phyloP scores from a whole-genome alignment of 352 stramenopile genomes.

The Globisporangium carolinianum region DNA sequence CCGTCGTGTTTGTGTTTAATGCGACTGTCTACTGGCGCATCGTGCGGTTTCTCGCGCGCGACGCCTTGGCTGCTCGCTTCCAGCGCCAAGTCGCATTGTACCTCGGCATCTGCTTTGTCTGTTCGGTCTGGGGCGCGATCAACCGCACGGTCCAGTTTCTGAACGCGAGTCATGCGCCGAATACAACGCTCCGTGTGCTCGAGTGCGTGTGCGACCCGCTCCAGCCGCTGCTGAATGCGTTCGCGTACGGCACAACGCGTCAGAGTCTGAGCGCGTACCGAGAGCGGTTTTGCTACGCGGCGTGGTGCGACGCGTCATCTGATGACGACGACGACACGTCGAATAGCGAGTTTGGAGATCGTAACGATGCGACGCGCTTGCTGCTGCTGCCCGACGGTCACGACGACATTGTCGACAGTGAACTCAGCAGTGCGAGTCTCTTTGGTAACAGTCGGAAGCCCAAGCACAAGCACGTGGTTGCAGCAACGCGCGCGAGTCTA shows the following conservation, averaged over 20 bases:
- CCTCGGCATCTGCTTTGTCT: slow-evolving; percentile 62
- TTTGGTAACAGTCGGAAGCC: too few species aligned
- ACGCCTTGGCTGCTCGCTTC: slow-evolving; percentile 58
- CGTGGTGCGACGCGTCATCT: slow-evolving; percentile 59
- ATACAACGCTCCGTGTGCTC: slow-evolving; percentile 47
- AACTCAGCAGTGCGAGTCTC: not conserved
- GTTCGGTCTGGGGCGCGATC: slow-evolving; percentile 62
- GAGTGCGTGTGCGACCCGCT: slow-evolving; percentile 69
- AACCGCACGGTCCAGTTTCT: slow-evolving; percentile 65
- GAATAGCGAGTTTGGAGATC: slow-evolving; percentile 21
- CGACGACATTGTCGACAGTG: slow-evolving; percentile 5
- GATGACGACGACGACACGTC: slow-evolving; percentile 68
- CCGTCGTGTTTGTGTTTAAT: slow-evolving; percentile 67
- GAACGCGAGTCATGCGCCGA: slow-evolving; percentile 33
- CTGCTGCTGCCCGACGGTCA: slow-evolving; percentile 24
- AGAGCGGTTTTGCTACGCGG: slow-evolving; percentile 44
- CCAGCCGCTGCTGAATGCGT: slow-evolving; percentile 58
- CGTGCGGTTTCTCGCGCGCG: slow-evolving; percentile 47
- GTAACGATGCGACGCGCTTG: slow-evolving; percentile 10
- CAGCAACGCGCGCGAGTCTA: too few species aligned
- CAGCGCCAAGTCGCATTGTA: slow-evolving; percentile 57
- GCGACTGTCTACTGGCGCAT: slow-evolving; percentile 48
- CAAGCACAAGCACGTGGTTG: too few species aligned
- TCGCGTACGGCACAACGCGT: slow-evolving; percentile 70
- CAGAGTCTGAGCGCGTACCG: slow-evolving; percentile 66